Conservation (phyloP, 345 rosid genomes). For the Citrus medica region DNA sequence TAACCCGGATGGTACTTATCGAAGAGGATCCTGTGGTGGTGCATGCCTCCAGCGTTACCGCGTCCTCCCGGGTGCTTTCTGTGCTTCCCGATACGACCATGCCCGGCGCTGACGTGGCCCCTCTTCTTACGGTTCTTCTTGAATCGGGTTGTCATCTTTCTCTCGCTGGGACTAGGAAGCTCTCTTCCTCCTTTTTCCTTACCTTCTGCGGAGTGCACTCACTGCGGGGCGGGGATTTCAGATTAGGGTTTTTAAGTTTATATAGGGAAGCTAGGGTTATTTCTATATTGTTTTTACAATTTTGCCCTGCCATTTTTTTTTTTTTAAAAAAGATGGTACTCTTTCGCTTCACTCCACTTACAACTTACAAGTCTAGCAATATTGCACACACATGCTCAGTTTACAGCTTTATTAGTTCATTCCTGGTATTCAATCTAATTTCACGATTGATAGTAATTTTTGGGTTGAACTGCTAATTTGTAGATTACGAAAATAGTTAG, state of each 20-base stretch:
- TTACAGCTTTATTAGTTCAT: too few species aligned
- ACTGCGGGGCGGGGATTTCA: not conserved
- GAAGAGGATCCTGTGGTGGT: conserved; percentile 44
- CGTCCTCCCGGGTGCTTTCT: conserved; percentile 43
- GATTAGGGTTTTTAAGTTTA: conserved; percentile 3
- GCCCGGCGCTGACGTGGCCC: conserved; percentile 46
- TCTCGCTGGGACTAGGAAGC: not conserved
- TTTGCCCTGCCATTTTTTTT: not conserved
- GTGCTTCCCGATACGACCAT: conserved; percentile 44
- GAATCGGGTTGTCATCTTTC: conserved; percentile 47
- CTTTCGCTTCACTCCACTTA: too few species aligned
- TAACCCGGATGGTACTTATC: conserved; percentile 47
- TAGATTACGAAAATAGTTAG: too few species aligned
- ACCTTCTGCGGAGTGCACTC: not conserved
- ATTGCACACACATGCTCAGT: too few species aligned
- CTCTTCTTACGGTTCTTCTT: conserved; percentile 64
- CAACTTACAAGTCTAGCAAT: too few species aligned
- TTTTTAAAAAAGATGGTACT: too few species aligned
- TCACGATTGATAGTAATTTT: too few species aligned
- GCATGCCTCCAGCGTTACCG: conserved; percentile 43
- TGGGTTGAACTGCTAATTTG: too few species aligned
- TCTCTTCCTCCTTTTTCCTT: not conserved
- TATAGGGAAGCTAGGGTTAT: not conserved
- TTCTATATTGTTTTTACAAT: conserved; percentile 2
- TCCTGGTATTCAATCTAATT: too few species aligned